phyloP scores from a whole-genome alignment of 2,329 filamentous ascomycete species.

The Fusarium pseudocircinatum region DNA sequence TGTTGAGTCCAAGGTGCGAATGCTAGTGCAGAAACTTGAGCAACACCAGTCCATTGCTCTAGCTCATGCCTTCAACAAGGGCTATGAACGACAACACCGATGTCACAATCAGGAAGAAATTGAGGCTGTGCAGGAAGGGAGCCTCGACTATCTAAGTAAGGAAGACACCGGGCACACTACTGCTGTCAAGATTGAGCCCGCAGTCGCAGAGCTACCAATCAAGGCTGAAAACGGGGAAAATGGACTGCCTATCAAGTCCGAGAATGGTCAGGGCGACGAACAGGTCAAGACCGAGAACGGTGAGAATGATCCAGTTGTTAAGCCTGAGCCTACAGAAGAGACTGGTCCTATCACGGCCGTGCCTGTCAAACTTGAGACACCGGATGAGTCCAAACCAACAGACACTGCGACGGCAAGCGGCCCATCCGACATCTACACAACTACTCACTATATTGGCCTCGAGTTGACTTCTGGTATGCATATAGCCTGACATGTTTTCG shows the following conservation, averaged over 20 bases:
- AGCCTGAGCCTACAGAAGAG: constrained; percentile 42
- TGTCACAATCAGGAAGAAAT: constrained; percentile 66
- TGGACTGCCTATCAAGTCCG: constrained; percentile 50
- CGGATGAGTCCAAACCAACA: constrained; percentile 7
- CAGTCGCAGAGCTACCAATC: constrained; percentile 47
- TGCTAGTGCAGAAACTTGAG: constrained; percentile 85
- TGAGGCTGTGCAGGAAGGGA: constrained; percentile 64
- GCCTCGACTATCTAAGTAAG: constrained; percentile 56
- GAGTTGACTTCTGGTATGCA: constrained; percentile 77
- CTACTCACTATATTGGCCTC: constrained; percentile 93
- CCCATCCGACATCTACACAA: constrained; percentile 74
- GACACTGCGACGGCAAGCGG: constrained; percentile 15
- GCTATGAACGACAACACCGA: constrained; percentile 83
- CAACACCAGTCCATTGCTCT: constrained; percentile 81
- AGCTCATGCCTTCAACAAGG: constrained; percentile 92
- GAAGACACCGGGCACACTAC: constrained; percentile 53
- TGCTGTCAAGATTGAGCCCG: constrained; percentile 21
- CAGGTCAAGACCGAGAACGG: constrained; percentile 51
- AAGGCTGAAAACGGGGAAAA: constrained; percentile 57
- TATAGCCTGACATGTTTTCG: not conserved
- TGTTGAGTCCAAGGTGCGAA: constrained; percentile 91
- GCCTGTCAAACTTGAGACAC: constrained; percentile 13
- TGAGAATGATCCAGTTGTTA: constrained; percentile 37
- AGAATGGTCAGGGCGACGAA: constrained; percentile 45
- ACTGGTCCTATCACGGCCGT: constrained; percentile 39